These are phyloP conservation scores for Citrullus colocynthis DNA, from an alignment of 306 rosid genomes.

Conservation along the genomic window DNA sequence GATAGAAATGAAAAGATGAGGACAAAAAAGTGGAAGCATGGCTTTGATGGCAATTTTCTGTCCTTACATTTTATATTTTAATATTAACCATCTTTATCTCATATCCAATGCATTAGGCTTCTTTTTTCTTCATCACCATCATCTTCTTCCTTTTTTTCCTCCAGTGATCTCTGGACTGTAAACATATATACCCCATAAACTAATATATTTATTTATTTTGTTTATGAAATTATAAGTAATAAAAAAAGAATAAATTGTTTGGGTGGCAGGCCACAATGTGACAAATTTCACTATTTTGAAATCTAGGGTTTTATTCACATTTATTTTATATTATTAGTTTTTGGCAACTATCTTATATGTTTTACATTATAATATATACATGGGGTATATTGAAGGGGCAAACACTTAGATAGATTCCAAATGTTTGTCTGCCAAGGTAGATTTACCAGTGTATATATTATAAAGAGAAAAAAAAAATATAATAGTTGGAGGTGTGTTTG, in stretches of 20 bases:
- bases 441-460: not conserved
- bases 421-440: not conserved
- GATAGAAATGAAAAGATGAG: slow-evolving; percentile 8
- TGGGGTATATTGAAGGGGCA: not conserved
- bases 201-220: not conserved
- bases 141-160: not conserved
- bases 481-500: not conserved
- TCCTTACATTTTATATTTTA: slow-evolving; percentile 9
- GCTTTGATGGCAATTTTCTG: slow-evolving; percentile 14
- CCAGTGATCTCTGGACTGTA: not conserved
- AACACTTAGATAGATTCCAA: not conserved
- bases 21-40: slow-evolving; percentile 2
- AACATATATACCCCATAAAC: not conserved
- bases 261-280: not conserved
- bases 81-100: not conserved
- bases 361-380: not conserved
- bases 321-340: not conserved
- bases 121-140: not conserved
- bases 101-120: not conserved
- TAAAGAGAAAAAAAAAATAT: too few relatives aligned
- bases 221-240: not conserved
- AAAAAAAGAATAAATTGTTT: not conserved
- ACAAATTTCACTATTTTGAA: not conserved
- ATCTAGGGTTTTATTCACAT: not conserved
- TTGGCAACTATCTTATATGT: not conserved